Conservation (phyloP, 345 rosid species). For the Excoecaria cochinchinensis region DNA sequence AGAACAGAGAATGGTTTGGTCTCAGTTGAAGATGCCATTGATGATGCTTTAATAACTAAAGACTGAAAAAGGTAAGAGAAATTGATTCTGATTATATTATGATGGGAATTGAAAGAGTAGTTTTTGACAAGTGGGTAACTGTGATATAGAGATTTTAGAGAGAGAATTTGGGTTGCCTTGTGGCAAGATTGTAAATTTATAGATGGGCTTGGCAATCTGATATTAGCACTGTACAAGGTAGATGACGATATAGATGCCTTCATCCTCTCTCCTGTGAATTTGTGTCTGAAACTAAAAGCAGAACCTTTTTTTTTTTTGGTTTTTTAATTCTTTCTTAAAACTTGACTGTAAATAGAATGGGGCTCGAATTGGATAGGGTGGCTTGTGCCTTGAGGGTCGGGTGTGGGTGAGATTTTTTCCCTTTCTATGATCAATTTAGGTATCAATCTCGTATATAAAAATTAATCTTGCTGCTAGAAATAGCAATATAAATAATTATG, state of each 20-base stretch:
- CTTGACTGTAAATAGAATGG: background rate
- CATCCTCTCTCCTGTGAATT: conserved; percentile 6
- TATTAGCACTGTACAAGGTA: background rate
- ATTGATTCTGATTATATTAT: conserved; percentile 1
- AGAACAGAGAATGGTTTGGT: conserved; percentile 74
- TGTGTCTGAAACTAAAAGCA: background rate
- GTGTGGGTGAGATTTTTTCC: background rate
- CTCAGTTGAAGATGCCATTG: conserved; percentile 29
- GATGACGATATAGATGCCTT: background rate
- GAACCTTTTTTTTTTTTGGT: no score
- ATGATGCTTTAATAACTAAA: conserved; percentile 33
- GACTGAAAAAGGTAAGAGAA: conserved; percentile 21
- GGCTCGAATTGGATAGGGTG: conserved; percentile 3
- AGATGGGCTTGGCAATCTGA: conserved; percentile 20
- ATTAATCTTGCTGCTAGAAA: no score
- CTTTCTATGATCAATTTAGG: background rate
- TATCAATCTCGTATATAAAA: no score
- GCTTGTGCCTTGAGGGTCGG: background rate
- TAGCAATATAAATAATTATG: no score
- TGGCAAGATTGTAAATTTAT: conserved; percentile 59
- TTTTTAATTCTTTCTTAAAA: no score
- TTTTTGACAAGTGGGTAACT: conserved; percentile 25
- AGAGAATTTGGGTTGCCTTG: conserved; percentile 16
- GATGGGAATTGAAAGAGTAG: conserved; percentile 3
- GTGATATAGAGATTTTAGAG: conserved; percentile 17